These are phyloP conservation scores for Boletales sp. DNA, from an alignment of 768 basidiomycete genomes.

Conservation along the genomic window DNA sequence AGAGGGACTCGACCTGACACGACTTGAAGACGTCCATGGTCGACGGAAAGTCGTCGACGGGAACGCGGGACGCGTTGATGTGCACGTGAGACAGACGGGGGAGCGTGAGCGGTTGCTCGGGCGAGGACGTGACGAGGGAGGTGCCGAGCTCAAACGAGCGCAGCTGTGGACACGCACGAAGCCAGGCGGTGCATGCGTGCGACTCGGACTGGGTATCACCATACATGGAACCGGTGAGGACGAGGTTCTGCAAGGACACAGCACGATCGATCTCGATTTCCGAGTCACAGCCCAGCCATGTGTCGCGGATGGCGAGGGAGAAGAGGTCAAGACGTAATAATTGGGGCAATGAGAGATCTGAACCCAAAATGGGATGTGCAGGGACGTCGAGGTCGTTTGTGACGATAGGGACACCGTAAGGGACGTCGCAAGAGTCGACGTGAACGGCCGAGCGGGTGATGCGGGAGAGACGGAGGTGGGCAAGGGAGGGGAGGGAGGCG, in stretches of 20 bases:
- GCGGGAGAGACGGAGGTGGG: slow-evolving; percentile 55
- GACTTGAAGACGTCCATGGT: slow-evolving; percentile 17
- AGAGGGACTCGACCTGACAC: slow-evolving; percentile 20
- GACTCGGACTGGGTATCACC: slow-evolving; percentile 14
- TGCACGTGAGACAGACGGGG: slow-evolving; percentile 20
- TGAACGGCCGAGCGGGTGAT: slow-evolving; percentile 67
- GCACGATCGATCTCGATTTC: slow-evolving; percentile 11
- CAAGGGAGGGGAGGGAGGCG: slow-evolving; percentile 51
- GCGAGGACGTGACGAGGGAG: slow-evolving; percentile 17
- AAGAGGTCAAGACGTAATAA: slow-evolving; percentile 63
- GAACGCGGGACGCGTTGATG: slow-evolving; percentile 26
- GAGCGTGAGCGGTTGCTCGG: neutral
- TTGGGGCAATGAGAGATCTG: slow-evolving; percentile 59
- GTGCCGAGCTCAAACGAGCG: slow-evolving; percentile 19
- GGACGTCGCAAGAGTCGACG: slow-evolving; percentile 45
- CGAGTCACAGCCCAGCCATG: slow-evolving; percentile 54
- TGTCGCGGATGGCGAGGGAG: slow-evolving; percentile 63
- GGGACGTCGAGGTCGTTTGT: slow-evolving; percentile 60
- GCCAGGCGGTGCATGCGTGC: slow-evolving; percentile 24
- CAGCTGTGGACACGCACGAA: slow-evolving; percentile 21
- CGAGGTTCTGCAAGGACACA: slow-evolving; percentile 14
- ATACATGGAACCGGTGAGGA: slow-evolving; percentile 32
- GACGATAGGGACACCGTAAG: slow-evolving; percentile 52
- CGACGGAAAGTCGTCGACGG: slow-evolving; percentile 18
- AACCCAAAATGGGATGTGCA: slow-evolving; percentile 48